Evolutionary conservation across 225 moss, liverwort and hornwort genomes (phyloP), one percentile per base, ranked within the genome.

Genomic region (Takakia lepidozioides): DNA sequence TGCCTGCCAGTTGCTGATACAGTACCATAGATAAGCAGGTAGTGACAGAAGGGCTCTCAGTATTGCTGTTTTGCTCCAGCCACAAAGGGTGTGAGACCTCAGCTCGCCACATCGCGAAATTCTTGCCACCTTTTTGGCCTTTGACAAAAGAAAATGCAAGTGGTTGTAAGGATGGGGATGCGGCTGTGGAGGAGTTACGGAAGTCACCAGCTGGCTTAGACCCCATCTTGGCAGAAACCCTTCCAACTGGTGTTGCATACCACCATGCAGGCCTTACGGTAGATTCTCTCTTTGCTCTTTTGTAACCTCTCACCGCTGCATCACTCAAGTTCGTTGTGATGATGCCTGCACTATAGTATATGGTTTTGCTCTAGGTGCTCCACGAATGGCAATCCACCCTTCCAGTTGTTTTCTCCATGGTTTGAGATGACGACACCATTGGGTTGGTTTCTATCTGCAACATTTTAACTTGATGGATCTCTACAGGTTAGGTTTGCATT

Each of bases 231-330:
- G 84, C 61, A 43, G 71, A 76, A 51, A 93, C 93, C 10, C 43
- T 93, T 27, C 89, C 86, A 56, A 68, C 70, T 55, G 81, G 93
- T 52, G 93, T 93, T 45, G 93, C 93, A 43, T 93, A 89, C 60
- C 93, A 93, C 62, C 93, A 93, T 60, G 93, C 93, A 20, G 93
- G 93, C 61, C 83, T 93, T 29, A 93, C 89, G 81, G 93, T 93
- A 86, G 19, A 8, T 46, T 23, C 42, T 22, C n/a, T n/a, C n/a
- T n/a, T n/a, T n/a, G n/a, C n/a, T n/a, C n/a, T n/a, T n/a, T n/a
- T n/a, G n/a, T n/a, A n/a, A n/a, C n/a, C n/a, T n/a, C n/a, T n/a
- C n/a, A n/a, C n/a, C n/a, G n/a, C n/a, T n/a, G n/a, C n/a, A n/a
- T n/a, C n/a, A n/a, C n/a, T n/a, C n/a, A n/a, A n/a, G n/a, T n/a